These are phyloP conservation scores for Hanseniaspora gamundiae DNA, from an alignment of 1,139 yeast species.

Conservation along the genomic window DNA sequence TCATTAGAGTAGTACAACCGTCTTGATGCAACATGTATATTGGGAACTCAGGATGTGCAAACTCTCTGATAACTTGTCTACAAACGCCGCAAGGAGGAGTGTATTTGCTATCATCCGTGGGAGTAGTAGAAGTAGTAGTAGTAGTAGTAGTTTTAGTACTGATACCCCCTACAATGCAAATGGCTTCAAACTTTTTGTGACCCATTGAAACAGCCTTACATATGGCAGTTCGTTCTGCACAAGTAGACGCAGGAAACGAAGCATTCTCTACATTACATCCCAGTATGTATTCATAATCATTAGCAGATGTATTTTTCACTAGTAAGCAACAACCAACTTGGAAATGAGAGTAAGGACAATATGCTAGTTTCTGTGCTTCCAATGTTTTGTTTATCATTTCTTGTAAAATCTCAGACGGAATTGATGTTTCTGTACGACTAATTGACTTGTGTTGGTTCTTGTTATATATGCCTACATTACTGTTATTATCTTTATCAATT, in stretches of 20 bases:
- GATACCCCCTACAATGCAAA: conserved; percentile 38
- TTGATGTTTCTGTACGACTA: not conserved
- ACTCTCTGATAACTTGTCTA: conserved; percentile 78
- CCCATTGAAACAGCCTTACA: conserved; percentile 41
- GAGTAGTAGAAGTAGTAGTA: too few species aligned
- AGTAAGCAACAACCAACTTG: conserved; percentile 74
- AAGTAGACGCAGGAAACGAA: conserved; percentile 74
- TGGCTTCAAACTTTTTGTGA: conserved; percentile 18
- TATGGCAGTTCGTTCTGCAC: conserved; percentile 83
- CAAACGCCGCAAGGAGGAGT: conserved; percentile 93
- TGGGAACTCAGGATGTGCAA: conserved; percentile 36
- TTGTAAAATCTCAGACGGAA: conserved; percentile 24
- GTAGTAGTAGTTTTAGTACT: too few species aligned
- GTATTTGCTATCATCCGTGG: too few species aligned
- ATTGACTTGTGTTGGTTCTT: too few species aligned
- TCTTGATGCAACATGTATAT: conserved; percentile 45
- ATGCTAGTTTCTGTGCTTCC: conserved; percentile 43
- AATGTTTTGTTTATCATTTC: conserved; percentile 23
- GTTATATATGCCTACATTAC: too few species aligned
- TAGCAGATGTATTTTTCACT: conserved; percentile 31
- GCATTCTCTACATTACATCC: conserved; percentile 96
- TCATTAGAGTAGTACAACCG: conserved; percentile 20
- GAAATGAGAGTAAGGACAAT: conserved; percentile 77
- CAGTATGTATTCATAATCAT: conserved; percentile 26
- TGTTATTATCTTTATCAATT: too few species aligned